Evolutionary conservation across 2,329 filamentous ascomycete genomes (phyloP), one percentile per base, ranked within the genome.

Genomic region (Scorias spongiosa): DNA sequence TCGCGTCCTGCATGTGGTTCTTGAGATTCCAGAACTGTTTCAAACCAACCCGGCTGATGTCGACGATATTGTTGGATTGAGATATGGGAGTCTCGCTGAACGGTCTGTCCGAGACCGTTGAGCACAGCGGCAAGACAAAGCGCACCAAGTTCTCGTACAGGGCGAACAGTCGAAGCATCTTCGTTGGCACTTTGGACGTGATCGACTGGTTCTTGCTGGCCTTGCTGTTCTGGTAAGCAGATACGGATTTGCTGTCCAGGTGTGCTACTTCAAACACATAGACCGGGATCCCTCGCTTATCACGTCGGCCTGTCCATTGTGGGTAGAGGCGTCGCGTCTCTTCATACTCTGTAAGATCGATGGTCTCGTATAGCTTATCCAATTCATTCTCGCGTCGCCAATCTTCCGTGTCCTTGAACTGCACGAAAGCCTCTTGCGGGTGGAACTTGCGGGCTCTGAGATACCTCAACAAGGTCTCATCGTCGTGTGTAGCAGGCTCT

Each of bases 1-100:
- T 88, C 2, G 88, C 88, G 57, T 87, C 82, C 66, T 95, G 88
- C 87, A 96, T 93, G 63, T 95, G 89, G 18, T 67, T 68, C 69
- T 93, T 91, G 49, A 96, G 66, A 64, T 93, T 93, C 89, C 89
- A 95, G 62, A 95, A 95, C 67, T 93, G 87, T 68, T 84, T 86
- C 62, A 96, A 63, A 5, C 85, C 85, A 20, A 95, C 88, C 11
- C 81, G 80, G 12, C 78, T 82, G 50, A 96, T 86, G 61, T 96
- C 89, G 46, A 95, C 87, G 54, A 96, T 93, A 65, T 95, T 95
- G 55, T 84, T 94, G 57, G 82, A 88, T 54, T 91, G 80, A 34
- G 87, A 89, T 54, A 95, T 86, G 6, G 89, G 89, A n/a, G 84
- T 87, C 50, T 80, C 76, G 3, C 81, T 73, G 59, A 84, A 68